Evolutionary conservation across 257 asterid species (phyloP).

Genomic region (Rubia yunnanensis): DNA sequence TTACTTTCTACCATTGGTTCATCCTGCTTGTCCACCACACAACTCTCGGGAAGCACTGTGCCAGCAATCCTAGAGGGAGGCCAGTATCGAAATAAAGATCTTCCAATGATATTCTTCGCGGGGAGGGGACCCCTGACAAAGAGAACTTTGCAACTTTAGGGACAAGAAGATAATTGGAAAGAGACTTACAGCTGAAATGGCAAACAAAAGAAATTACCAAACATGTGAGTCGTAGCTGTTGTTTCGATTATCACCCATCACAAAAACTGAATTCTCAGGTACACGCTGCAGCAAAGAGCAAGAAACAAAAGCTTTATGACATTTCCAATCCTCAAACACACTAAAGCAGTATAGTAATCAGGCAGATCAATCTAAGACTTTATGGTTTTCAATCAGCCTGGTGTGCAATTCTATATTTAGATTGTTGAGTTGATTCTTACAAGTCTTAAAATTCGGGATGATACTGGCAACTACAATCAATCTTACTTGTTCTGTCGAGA

Average conservation of each 20-base stretch:
- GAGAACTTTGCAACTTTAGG: neutral
- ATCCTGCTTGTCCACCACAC: slow-evolving; percentile 43
- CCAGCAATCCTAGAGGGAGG: slow-evolving; percentile 78
- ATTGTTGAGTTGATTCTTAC: neutral
- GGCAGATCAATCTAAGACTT: neutral
- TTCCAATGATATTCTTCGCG: slow-evolving; percentile 66
- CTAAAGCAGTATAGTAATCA: neutral
- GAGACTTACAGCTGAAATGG: slow-evolving; percentile 10
- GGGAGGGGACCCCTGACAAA: slow-evolving; percentile 81
- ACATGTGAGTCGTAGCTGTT: slow-evolving; percentile 93
- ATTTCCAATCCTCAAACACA: neutral
- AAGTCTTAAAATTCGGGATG: neutral
- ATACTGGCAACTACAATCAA: too few relatives aligned
- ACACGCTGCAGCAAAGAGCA: slow-evolving; percentile 49
- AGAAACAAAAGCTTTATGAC: slow-evolving; percentile 8
- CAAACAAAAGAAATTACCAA: slow-evolving; percentile 46
- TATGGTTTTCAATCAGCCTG: neutral
- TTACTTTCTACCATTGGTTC: slow-evolving; percentile 30
- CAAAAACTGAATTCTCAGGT: slow-evolving; percentile 70
- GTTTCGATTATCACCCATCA: slow-evolving; percentile 94
- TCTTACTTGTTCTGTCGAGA: too few relatives aligned
- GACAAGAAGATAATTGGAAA: slow-evolving; percentile 3
- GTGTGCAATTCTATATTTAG: neutral
- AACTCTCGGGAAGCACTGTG: slow-evolving; percentile 54
- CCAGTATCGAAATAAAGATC: slow-evolving; percentile 87